Evolutionary conservation across 2,329 filamentous ascomycete genomes (phyloP), one percentile per base, ranked within the genome.

Genomic region (Penicillium brasilianum): DNA sequence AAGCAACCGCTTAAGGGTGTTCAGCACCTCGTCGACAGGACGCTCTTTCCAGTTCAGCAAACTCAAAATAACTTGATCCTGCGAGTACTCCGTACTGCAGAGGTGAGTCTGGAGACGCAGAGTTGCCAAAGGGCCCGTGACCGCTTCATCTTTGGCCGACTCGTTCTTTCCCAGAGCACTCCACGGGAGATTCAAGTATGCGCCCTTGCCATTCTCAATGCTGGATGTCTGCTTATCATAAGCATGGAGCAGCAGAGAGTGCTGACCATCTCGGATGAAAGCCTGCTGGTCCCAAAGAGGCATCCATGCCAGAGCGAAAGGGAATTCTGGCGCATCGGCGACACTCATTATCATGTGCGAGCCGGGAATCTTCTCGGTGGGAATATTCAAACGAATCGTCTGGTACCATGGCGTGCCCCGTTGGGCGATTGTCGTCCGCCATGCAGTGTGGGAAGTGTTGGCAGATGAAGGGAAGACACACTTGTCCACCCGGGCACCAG

Each of bases 11-110:
- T 90, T 90, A 44, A 99, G 80, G 0, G 96, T 81, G 25, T 87
- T 84, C 0, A 91, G 83, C 1, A 98, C 83, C 37, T 93, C 88
- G 30, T 88, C 87, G 49, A 88, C 85, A 0, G 88, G 83, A 43
- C 89, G 84, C 13, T 94, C 90, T 71, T 88, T 92, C 95, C 95
- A 98, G 69, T 89, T 91, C 36, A 98, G 79, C 28, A 99, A 82
- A 16, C 92, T 90, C 18, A 97, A 81, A 11, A 99, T 85, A 16
- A 90, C 87, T 58, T 93, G 90, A 73, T 99, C 93, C 74, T 99
- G 95, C 0, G 94, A 97, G 73, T 96, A 96, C 61, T 89, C 87
- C 0, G 95, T 99, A 78, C 95, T 98, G 83, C 93, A 97, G 7
- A 99, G 86, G 70, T 92, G 96, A 0, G 93, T 96, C 61, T 91